Evolutionary conservation across 2,329 filamentous ascomycete genomes (phyloP).

Genomic region (Apiospora marii): DNA sequence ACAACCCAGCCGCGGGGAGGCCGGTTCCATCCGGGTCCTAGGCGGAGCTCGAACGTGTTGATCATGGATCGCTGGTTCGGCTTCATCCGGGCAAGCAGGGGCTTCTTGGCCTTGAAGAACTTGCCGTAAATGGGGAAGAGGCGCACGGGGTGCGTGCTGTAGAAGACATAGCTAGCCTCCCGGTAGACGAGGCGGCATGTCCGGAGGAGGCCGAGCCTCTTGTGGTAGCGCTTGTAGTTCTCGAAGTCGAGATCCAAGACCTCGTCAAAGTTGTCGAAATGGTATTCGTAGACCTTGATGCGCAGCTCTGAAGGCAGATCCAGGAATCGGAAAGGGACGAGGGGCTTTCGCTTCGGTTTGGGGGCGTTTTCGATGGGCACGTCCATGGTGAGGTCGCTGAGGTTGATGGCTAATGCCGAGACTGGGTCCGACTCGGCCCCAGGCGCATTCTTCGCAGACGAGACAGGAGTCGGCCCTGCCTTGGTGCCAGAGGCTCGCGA

Average conservation of each 20-base stretch:
- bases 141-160: constrained; percentile 67
- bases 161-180: constrained; percentile 73
- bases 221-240: constrained; percentile 69
- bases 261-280: constrained; percentile 61
- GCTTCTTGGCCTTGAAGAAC: constrained; percentile 77
- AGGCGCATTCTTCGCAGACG: constrained; percentile 46
- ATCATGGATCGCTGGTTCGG: constrained; percentile 66
- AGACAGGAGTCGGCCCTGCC: constrained; percentile 42
- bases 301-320: constrained; percentile 74
- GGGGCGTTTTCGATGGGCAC: constrained; percentile 37
- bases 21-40: constrained; percentile 76
- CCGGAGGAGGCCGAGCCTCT: constrained; percentile 66
- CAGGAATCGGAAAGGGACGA: constrained; percentile 68
- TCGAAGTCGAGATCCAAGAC: constrained; percentile 72
- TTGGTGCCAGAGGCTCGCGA: constrained; percentile 10
- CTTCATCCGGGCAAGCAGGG: constrained; percentile 72
- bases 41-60: constrained; percentile 71
- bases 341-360: constrained; percentile 45
- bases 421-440: constrained; percentile 48
- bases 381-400: constrained; percentile 54
- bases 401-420: constrained; percentile 49
- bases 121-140: constrained; percentile 72
- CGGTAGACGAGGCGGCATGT: constrained; percentile 66
- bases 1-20: constrained; percentile 77
- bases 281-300: constrained; percentile 70